These are phyloP conservation scores for Dacryopinax primogenitus DNA, from an alignment of 768 basidiomycete genomes.

Conservation along the genomic window DNA sequence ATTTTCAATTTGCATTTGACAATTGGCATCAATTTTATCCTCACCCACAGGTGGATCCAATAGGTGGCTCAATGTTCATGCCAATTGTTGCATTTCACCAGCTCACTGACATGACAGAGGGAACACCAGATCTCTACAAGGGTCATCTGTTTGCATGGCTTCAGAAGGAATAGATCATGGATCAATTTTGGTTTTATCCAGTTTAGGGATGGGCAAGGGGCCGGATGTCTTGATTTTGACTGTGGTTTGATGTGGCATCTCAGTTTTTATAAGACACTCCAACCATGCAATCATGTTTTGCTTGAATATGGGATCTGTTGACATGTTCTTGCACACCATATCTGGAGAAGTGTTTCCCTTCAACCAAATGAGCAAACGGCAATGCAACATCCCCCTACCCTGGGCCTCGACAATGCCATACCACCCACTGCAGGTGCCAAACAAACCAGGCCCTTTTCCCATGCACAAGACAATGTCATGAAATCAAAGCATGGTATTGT, in stretches of 20 bases:
- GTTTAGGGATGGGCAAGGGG: not conserved
- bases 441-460: slow-evolving; percentile 10
- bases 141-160: not conserved
- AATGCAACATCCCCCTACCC: slow-evolving; percentile 18
- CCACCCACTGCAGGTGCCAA: slow-evolving; percentile 14
- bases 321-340: slow-evolving; percentile 15
- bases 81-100: not conserved
- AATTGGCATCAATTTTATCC: not conserved
- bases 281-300: slow-evolving; percentile 19
- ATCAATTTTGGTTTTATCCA: not conserved
- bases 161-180: not conserved
- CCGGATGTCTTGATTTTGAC: not conserved
- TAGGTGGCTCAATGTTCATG: not conserved
- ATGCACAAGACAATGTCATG: slow-evolving; percentile 1
- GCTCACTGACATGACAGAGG: not conserved
- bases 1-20: slow-evolving; percentile 13
- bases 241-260: slow-evolving; percentile 17
- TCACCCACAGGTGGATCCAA: not conserved
- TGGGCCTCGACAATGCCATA: slow-evolving; percentile 19
- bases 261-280: slow-evolving; percentile 23
- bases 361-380: slow-evolving; percentile 19
- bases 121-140: not conserved
- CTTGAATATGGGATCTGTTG: slow-evolving; percentile 20
- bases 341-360: slow-evolving; percentile 16
- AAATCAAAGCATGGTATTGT: slow-evolving; percentile 11